Evolutionary conservation across 305 asterid genomes (phyloP).

Genomic region (Vinca major): DNA sequence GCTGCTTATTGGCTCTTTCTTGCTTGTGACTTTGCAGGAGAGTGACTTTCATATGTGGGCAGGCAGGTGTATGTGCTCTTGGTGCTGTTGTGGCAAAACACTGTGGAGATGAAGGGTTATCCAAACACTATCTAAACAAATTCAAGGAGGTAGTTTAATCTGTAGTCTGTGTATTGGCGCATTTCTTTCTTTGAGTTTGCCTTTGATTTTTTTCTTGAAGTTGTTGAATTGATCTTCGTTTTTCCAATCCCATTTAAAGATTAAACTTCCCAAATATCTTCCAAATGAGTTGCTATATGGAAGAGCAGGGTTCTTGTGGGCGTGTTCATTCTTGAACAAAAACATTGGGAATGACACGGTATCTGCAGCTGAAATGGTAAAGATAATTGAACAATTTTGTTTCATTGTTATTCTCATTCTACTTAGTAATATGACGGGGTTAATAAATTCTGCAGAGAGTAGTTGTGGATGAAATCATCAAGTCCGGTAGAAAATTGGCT

Average conservation of each 20-base stretch:
- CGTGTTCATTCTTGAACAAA: slow-evolving; percentile 63
- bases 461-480: slow-evolving; percentile 51
- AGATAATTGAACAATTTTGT: slow-evolving; percentile 1
- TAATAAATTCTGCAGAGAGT: slow-evolving; percentile 31
- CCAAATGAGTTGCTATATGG: slow-evolving; percentile 70
- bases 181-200: not conserved
- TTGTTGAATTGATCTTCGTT: not conserved
- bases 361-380: slow-evolving; percentile 48
- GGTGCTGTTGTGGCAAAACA: slow-evolving; percentile 73
- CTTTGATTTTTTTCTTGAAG: not conserved
- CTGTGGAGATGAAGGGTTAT: slow-evolving; percentile 41
- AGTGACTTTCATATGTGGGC: slow-evolving; percentile 68
- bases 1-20: not conserved
- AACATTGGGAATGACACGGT: slow-evolving; percentile 43
- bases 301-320: slow-evolving; percentile 78
- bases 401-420: not conserved
- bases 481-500: slow-evolving; percentile 49
- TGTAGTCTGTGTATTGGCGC: not conserved
- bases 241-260: slow-evolving; percentile 21
- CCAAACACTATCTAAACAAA: slow-evolving; percentile 38
- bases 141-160: slow-evolving; percentile 43
- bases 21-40: slow-evolving; percentile 32
- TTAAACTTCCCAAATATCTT: slow-evolving; percentile 52
- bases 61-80: slow-evolving; percentile 68
- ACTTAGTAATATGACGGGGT: not conserved